phyloP scores from a whole-genome alignment of 495 filamentous ascomycete species.

The Talaromyces thailandensis region DNA sequence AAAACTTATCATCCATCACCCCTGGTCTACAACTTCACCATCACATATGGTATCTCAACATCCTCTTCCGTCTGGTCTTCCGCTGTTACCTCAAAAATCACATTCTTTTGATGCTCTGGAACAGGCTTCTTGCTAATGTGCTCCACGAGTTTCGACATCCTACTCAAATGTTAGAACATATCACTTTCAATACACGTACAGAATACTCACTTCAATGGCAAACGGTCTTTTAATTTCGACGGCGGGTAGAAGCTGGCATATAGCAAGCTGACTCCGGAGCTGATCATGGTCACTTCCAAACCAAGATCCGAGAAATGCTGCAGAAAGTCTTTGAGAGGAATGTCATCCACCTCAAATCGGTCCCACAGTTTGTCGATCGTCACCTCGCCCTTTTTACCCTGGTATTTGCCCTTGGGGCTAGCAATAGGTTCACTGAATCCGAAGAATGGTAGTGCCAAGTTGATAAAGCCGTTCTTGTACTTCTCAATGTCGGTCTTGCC shows the following conservation, averaged over 20 bases:
- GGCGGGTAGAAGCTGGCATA: constrained; percentile 93
- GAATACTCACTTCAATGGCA: constrained; percentile 53
- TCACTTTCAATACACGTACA: neutral
- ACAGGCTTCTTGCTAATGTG: constrained; percentile 86
- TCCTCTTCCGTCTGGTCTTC: constrained; percentile 89
- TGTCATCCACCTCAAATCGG: constrained; percentile 84
- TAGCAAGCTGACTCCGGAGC: constrained; percentile 91
- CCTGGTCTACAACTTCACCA: constrained; percentile 55
- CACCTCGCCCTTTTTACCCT: constrained; percentile 63
- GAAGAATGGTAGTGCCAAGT: constrained; percentile 93
- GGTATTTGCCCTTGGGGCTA: constrained; percentile 85
- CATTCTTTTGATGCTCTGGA: constrained; percentile 82
- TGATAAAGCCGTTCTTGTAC: constrained; percentile 98
- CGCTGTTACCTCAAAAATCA: constrained; percentile 92
- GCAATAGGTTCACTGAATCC: constrained; percentile 95
- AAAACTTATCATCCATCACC: neutral
- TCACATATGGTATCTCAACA: constrained; percentile 95
- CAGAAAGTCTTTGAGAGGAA: constrained; percentile 77
- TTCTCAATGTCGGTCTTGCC: constrained; percentile 92
- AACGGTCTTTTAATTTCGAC: constrained; percentile 76
- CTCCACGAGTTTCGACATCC: constrained; percentile 81
- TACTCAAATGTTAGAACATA: constrained; percentile 20
- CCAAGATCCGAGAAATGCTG: constrained; percentile 72
- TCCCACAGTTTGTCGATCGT: constrained; percentile 96
- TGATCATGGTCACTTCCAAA: constrained; percentile 82